These are phyloP conservation scores for Sugiyamaella floridensis DNA, from an alignment of 805 yeast genomes.

Conservation along the genomic window DNA sequence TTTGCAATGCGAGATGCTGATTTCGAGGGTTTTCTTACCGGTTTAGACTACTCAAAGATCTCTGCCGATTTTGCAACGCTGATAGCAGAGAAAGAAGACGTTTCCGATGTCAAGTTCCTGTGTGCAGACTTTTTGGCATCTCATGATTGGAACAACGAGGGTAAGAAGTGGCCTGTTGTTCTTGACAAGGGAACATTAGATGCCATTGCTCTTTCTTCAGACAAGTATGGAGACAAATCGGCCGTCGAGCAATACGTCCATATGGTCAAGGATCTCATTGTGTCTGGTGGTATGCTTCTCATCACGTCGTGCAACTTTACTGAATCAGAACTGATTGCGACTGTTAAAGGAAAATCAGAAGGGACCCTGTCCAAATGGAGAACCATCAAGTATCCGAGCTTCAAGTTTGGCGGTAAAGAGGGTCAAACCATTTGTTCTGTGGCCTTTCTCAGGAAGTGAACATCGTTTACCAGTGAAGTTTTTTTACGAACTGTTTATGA, in stretches of 20 bases:
- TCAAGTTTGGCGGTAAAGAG: conserved; percentile 80
- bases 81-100: conserved; percentile 25
- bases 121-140: conserved; percentile 61
- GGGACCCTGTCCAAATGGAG: conserved; percentile 51
- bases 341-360: conserved; percentile 41
- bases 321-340: conserved; percentile 56
- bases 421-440: conserved; percentile 87
- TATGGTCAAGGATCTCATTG: conserved; percentile 52
- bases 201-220: conserved; percentile 83
- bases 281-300: conserved; percentile 49
- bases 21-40: conserved; percentile 51
- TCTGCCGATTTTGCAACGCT: conserved; percentile 70
- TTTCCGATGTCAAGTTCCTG: conserved; percentile 41
- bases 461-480: too few species aligned
- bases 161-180: conserved; percentile 57
- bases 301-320: conserved; percentile 95
- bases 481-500: too few species aligned
- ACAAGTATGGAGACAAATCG: conserved; percentile 32
- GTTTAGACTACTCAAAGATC: conserved; percentile 79
- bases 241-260: conserved; percentile 46
- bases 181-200: conserved; percentile 95
- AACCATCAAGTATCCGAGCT: conserved; percentile 67
- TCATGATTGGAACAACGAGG: conserved; percentile 30
- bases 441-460: conserved; percentile 48
- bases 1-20: conserved; percentile 64